Percentiles rank a stretch among this genome's conserved stretches.
These are phyloP conservation scores for Pistacia atlantica DNA, from an alignment of 345 rosid genomes.

Conservation along the genomic window DNA sequence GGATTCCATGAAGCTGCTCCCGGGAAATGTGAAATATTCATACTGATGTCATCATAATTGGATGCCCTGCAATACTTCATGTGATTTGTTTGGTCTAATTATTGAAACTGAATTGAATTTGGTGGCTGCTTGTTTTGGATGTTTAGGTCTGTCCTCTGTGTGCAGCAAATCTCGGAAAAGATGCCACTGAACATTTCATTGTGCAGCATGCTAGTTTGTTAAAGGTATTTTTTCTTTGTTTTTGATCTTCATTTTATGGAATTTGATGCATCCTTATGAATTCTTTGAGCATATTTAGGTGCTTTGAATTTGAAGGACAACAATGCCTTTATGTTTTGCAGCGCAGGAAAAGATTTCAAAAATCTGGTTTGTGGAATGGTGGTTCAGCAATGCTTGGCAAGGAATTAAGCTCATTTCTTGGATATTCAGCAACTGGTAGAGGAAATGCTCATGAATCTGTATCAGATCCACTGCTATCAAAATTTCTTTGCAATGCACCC, in stretches of 20 bases:
- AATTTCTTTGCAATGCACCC: conserved; percentile 38
- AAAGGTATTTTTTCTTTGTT: conserved; percentile 38
- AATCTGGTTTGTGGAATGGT: conserved; percentile 34
- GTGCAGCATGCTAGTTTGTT: conserved; percentile 51
- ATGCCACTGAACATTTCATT: conserved; percentile 56
- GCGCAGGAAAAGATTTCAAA: conserved; percentile 51
- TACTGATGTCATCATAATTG: conserved; percentile 4
- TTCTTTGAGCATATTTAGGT: neutral
- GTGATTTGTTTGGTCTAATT: neutral
- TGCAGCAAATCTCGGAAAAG: conserved; percentile 63
- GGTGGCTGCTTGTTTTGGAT: conserved; percentile 6
- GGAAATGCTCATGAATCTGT: conserved; percentile 28
- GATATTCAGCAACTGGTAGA: conserved; percentile 35
- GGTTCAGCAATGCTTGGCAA: conserved; percentile 43
- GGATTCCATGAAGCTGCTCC: neutral
- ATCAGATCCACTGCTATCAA: conserved; percentile 50
- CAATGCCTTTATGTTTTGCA: conserved; percentile 28
- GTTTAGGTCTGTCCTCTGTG: conserved; percentile 70
- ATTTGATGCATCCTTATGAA: neutral
- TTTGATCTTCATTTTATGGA: conserved; percentile 7
- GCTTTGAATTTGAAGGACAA: conserved; percentile 13
- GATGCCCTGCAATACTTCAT: conserved; percentile 8
- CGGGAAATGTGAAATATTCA: neutral
- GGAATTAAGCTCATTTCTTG: conserved; percentile 49
- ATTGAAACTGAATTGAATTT: neutral